Base-by-base conservation (phyloP, 495 filamentous ascomycete genomes). In the Penicillium cataractarum region DNA sequence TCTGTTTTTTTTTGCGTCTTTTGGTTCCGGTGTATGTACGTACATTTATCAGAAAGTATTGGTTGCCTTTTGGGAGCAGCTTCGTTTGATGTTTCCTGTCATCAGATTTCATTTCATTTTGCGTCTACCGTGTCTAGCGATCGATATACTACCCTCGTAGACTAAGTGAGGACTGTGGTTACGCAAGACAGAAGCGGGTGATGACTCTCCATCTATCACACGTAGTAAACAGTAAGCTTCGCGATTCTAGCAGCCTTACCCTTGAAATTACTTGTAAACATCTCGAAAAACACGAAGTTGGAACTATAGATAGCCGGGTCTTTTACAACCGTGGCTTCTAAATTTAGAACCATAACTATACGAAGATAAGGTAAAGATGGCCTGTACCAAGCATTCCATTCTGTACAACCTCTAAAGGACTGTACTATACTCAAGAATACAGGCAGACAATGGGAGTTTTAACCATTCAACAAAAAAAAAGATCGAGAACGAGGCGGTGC, bases 21-120 rank as follows among this genome's bases (percentile, higher is more conserved):
- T 61, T 12, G 52, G 27, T 52, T 66, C 39, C 31, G 27, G 60
- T 35, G 59, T 50, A 61, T 61, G 57, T 63, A 65, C 58, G 58
- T 66, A 61, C 66, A 44, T 60, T 37, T 52, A 53, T 59, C 62
- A 54, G 48, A 57, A 56, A 63, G 42, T 51, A 58, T 46, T 71
- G 65, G n/a, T 44, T 51, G 29, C 22, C 40, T 24, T 53, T 35
- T 27, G n/a, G 19, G n/a, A 44, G 6, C 57, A 19, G 15, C 13
- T 56, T 46, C 13, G 27, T 46, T 57, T 13, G 2, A 42, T 31
- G 22, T 44, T 35, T 24, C 6, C 24, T 27, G 12, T 12, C 12
- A 29, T 50, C n/a, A 22, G 12, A 19, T 9, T 7, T 4, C 6
- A 10, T 4, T 10, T 44, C n/a, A n/a, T n/a, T 21, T 19, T 6